phyloP scores from a whole-genome alignment of 306 rosid genomes.

The Trifolium pratense region DNA sequence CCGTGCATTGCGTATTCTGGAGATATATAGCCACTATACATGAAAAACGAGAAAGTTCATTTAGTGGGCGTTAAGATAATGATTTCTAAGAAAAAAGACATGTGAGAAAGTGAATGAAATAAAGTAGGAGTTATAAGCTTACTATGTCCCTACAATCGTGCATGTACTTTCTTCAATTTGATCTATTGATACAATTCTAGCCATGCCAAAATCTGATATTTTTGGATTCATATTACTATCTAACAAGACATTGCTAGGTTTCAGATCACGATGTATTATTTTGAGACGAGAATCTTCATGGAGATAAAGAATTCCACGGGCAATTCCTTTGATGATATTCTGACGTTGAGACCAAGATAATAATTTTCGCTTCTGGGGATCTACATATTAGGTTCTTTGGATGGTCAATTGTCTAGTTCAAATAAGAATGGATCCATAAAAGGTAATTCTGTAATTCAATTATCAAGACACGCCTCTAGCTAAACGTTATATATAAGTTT shows the following conservation, averaged over 20 bases:
- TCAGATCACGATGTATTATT: conserved; percentile 57
- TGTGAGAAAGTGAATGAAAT: neutral
- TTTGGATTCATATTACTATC: conserved; percentile 46
- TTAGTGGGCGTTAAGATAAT: neutral
- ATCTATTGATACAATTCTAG: conserved; percentile 39
- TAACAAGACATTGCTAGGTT: conserved; percentile 49
- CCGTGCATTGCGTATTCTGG: conserved; percentile 53
- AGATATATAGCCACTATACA: conserved; percentile 49
- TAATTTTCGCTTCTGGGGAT: conserved; percentile 19
- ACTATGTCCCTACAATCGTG: conserved; percentile 53
- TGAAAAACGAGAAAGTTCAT: neutral
- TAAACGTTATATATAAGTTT: neutral
- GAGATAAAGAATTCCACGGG: conserved; percentile 46
- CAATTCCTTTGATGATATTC: conserved; percentile 47
- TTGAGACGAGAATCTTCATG: conserved; percentile 50
- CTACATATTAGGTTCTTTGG: conserved; percentile 28
- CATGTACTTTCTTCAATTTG: conserved; percentile 35
- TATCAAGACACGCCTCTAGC: neutral
- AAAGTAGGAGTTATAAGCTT: conserved; percentile 23
- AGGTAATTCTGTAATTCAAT: neutral
- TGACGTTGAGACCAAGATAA: conserved; percentile 43
- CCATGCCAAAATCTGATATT: conserved; percentile 59
- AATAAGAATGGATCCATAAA: conserved; percentile 6
- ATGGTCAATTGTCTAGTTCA: neutral
- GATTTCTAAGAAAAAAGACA: neutral